Evolutionary conservation across 2,329 filamentous ascomycete genomes (phyloP), one percentile per base, ranked within the genome.

Genomic region (Penicillium corylophilum): DNA sequence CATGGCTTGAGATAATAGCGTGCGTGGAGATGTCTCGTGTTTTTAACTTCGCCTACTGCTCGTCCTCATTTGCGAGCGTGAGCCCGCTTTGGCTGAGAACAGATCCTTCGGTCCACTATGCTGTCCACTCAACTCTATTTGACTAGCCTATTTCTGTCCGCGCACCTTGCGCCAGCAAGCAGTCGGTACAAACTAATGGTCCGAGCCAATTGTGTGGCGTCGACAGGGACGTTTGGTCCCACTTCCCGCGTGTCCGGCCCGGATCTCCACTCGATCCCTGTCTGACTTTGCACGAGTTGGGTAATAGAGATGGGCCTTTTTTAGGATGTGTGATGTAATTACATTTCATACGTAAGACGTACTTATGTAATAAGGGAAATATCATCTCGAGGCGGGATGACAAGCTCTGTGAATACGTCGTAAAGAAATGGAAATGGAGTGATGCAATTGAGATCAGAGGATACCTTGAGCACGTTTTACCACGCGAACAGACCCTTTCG

Each of bases 161-260:
- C 18, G 18, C 36, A 39, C 13, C n/a, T 16, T 15, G n/a, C n/a
- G 8, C 31, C 31, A 35, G 18, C 5, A 35, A n/a, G 15, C n/a
- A 35, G 6, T 5, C 31, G 3, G 31, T 38, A 1, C 35, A 20
- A 13, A 20, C 22, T 12, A n/a, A 40, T 16, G 23, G 23, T 16
- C 13, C 23, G 3, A 41, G 22, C 22, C 39, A 41, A 20, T 38
- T 12, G 16, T 13, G 16, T 38, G 18, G 35, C 35, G 16, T 9
- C 4, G 12, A 44, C 29, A 23, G 39, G 8, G 44, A 41, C 43
- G 53, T 55, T 50, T 2, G 38, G 38, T 15, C 16, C 53, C 53
- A 53, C 53, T 43, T 44, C 46, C 46, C 53, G 50, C 40, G 23
- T 29, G 15, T 44, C 3, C 22, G 39, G 39, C 20, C 39, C 22